Base-by-base conservation (phyloP, 345 rosid species). In the Xanthoceras sorbifolium region DNA sequence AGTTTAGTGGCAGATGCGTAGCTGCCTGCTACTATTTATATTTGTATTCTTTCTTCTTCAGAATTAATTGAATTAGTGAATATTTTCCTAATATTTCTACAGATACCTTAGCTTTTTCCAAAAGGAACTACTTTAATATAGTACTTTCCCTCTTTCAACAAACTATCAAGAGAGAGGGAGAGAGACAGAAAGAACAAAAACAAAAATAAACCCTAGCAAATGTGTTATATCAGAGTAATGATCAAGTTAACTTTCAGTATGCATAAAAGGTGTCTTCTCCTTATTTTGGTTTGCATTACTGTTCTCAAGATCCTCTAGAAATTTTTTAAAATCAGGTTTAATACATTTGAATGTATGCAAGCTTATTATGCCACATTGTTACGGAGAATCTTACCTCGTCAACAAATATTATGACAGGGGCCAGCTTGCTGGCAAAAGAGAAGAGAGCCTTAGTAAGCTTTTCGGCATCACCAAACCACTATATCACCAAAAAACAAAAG, bases 401-500 rank as follows among this genome's bases (percentile, higher is more conserved):
- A 74, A 97, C 97, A 88, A 97, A 94, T 80, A 97, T 89, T 77
- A 97, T 89, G 42, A 92, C 98, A 32, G 99, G 99, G 10, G 97
- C 91, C 79, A 97, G 89, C 80, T 90, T 92, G 86, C 90, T 86
- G 38, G 97, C 98, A 86, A 94, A 97, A 55, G 99, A 92, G 85
- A 96, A 96, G 32, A 96, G 91, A 71, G 97, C 97, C 85, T 91
- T 93, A 0, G 98, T 96, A 69, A 96, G 97, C 88, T 96, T 96
- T 84, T 93, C 98, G 29, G 99, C 98, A 80, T 96, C 99, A 86
- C 99, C 99, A 87, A 93, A 93, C 99, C 98, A 94, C 99, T 96
- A 86, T 68, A 77, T 77, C 73, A 73, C 76, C 80, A 50, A 72
- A 61, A 55, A 23, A 50, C 25, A 54, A 44, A 23, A 40, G 18